These are phyloP conservation scores for Penicillium brevicompactum DNA, from an alignment of 2,329 filamentous ascomycete species.

Conservation along the genomic window DNA sequence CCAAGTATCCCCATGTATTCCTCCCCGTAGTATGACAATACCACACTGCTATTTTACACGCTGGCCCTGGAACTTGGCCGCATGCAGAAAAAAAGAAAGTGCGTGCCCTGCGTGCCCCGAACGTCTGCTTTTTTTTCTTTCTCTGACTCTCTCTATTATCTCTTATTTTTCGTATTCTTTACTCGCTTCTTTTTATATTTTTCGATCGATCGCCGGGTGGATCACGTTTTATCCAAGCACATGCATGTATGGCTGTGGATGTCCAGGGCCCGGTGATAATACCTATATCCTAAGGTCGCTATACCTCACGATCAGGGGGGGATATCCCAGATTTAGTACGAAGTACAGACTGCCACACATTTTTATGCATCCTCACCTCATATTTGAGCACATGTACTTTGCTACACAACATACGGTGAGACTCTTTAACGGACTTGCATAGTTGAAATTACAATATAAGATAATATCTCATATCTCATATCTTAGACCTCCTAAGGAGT, in stretches of 20 bases:
- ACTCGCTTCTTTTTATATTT: not conserved
- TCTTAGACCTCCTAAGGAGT: too few species aligned
- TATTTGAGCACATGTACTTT: not conserved
- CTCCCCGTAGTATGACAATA: constrained; percentile 24
- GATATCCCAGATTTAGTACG: not conserved
- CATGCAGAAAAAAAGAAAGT: constrained; percentile 29
- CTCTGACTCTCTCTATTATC: not conserved
- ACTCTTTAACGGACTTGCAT: constrained; percentile 3
- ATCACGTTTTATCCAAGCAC: constrained; percentile 7
- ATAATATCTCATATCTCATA: not conserved
- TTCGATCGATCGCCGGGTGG: constrained; percentile 6
- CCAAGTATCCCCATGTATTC: constrained; percentile 12
- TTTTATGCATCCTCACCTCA: not conserved
- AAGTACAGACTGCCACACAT: not conserved
- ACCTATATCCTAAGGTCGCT: too few species aligned
- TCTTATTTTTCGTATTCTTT: not conserved
- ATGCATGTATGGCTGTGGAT: constrained; percentile 10
- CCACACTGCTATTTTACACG: constrained; percentile 14
- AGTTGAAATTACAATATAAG: not conserved
- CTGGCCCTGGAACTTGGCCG: constrained; percentile 21
- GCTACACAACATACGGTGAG: not conserved
- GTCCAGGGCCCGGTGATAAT: not conserved
- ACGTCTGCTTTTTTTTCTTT: constrained; percentile 4
- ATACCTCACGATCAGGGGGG: not conserved
- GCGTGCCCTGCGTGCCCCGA: constrained; percentile 19